Base-by-base conservation (phyloP, 2,329 filamentous ascomycete species). In the Zymoseptoria brevis region DNA sequence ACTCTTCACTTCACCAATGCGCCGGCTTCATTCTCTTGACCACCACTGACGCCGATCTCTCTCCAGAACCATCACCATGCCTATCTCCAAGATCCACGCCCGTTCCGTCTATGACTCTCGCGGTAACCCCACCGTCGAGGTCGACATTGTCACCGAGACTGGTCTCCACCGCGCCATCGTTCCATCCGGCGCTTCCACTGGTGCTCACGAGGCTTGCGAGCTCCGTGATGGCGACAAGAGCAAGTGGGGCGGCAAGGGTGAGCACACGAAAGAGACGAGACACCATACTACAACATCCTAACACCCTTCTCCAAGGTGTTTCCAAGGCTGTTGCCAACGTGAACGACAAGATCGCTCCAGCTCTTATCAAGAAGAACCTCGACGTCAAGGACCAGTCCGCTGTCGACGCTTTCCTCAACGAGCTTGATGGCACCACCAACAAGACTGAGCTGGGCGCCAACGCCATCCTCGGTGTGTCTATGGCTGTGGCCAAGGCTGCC, bases 131-230 rank as follows among this genome's bases (percentile, higher is more conserved):
- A 99, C 94, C 75, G 93, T 96, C 74, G 93, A 97, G 84, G 93
- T 97, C 73, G 93, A 96, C 77, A 86, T 96, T 71, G 88, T 96
- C 80, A 96, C 92, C 71, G 90, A 96, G 82, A 95, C 89, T 72
- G 93, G 93, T 74, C 87, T 97, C 66, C 92, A 96, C 86, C 91
- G 93, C 75, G 92, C 93, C 76, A 96, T 96, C 76, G 93, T 97
- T 65, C 93, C 93, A 72, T 96, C 92, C 68, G 93, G 93, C 77
- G 93, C 93, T 73, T 96, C 93, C 71, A 96, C 92, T 72, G 91
- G 78, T 66, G 78, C 77, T 60, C 77, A 81, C 72, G 78, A 81
- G 70, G 79, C 78, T 55, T 79, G 77, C 72, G 79, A 80, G 71
- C 77, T 81, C 66, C 77, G 78, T 62, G 81, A 83, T 72, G 76